Percentiles rank a stretch among this genome's conserved stretches.
phyloP scores from a whole-genome alignment of 2,329 filamentous ascomycete species.

The Bipolaris oryzae region DNA sequence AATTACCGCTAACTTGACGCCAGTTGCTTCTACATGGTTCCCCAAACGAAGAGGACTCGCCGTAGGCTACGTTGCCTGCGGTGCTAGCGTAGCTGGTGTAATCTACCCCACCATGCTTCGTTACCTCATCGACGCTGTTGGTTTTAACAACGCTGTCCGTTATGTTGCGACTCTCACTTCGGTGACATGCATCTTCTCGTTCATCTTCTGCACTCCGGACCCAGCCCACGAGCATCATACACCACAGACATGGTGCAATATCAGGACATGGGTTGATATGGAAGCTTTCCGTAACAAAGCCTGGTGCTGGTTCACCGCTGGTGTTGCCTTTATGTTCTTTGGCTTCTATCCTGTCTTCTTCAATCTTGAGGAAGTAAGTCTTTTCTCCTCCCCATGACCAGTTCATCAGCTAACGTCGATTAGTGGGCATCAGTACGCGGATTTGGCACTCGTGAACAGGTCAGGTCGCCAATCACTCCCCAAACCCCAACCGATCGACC shows the following conservation, averaged over 20 bases:
- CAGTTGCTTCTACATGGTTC: constrained; percentile 59
- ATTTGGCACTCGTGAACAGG: constrained; percentile 48
- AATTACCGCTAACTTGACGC: constrained; percentile 7
- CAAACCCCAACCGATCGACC: constrained; percentile 32
- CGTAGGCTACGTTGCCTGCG: constrained; percentile 58
- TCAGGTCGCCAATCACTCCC: constrained; percentile 12
- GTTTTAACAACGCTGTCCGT: constrained; percentile 55
- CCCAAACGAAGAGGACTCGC: constrained; percentile 54
- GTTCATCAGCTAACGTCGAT: constrained; percentile 19
- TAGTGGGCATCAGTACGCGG: constrained; percentile 55
- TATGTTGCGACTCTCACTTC: constrained; percentile 52
- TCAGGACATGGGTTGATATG: constrained; percentile 53
- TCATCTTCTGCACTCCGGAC: constrained; percentile 53
- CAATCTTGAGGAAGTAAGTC: constrained; percentile 56
- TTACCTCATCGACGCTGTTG: constrained; percentile 50
- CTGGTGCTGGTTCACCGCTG: constrained; percentile 53
- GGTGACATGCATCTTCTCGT: constrained; percentile 50
- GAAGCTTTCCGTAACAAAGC: constrained; percentile 52
- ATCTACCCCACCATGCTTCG: constrained; percentile 57
- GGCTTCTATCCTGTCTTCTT: constrained; percentile 61
- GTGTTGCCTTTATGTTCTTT: constrained; percentile 57
- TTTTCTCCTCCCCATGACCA: not conserved
- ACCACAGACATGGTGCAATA: constrained; percentile 47
- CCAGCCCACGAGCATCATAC: constrained; percentile 49
- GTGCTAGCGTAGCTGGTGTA: constrained; percentile 56